Evolutionary conservation across 306 rosid genomes (phyloP).

Genomic region (Carpinus fangiana): DNA sequence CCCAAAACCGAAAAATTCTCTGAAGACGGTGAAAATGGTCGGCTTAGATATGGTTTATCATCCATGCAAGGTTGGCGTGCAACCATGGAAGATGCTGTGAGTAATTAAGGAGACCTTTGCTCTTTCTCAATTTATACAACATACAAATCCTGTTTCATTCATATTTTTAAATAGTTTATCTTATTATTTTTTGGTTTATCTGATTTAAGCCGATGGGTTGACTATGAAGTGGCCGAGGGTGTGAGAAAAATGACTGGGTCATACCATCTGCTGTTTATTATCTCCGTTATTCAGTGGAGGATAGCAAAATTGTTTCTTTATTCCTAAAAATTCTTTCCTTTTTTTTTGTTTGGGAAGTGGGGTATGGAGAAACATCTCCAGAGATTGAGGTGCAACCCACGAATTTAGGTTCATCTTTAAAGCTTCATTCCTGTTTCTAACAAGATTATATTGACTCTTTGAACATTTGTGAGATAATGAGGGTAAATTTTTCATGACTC

Average conservation of each 20-base stretch:
- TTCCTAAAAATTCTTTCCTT: too few species aligned
- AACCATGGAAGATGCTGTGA: constrained; percentile 98
- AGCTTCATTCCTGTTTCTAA: too few species aligned
- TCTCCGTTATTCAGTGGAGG: neutral
- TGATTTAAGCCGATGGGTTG: constrained; percentile 6
- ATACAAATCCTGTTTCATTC: constrained; percentile 8
- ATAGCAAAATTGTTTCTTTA: neutral
- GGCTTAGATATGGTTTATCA: constrained; percentile 79
- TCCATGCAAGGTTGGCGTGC: constrained; percentile 99
- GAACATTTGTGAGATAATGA: too few species aligned
- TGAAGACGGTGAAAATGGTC: constrained; percentile 76
- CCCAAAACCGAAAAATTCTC: constrained; percentile 93
- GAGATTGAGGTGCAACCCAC: too few species aligned
- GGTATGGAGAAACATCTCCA: too few species aligned
- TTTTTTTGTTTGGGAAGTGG: too few species aligned
- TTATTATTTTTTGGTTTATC: neutral
- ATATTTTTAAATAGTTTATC: constrained; percentile 5
- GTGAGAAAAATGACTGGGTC: constrained; percentile 1
- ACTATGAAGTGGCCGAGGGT: constrained; percentile 19
- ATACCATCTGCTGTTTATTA: constrained; percentile 5
- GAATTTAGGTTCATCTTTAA: too few species aligned
- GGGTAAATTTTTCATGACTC: too few species aligned
- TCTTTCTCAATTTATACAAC: constrained; percentile 14
- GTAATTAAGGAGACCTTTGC: constrained; percentile 39
- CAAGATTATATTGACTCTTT: too few species aligned